Evolutionary conservation across 805 yeast species (phyloP).

Genomic region (Starmerella sp.): DNA sequence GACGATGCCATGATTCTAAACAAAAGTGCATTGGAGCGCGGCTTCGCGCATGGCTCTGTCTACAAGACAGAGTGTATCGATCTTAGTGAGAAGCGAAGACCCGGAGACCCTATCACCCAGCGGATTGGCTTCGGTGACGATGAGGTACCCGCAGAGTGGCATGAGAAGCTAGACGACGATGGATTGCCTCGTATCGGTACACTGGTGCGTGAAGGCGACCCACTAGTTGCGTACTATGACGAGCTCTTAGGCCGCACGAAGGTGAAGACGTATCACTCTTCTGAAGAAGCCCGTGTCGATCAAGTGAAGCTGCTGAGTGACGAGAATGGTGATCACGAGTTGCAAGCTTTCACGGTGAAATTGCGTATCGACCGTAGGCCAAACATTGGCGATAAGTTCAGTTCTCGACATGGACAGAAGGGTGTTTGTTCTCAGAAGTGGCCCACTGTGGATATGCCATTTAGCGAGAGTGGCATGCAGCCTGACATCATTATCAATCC

Average conservation of each 20-base stretch:
- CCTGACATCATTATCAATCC: conserved; percentile 98
- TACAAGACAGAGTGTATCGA: conserved; percentile 91
- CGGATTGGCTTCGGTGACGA: conserved; percentile 92
- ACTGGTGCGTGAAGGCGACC: conserved; percentile 88
- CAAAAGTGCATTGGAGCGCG: conserved; percentile 95
- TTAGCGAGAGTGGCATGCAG: conserved; percentile 89
- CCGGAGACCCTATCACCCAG: conserved; percentile 90
- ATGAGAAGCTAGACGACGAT: conserved; percentile 75
- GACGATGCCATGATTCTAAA: conserved; percentile 99
- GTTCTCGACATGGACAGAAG: conserved; percentile 96
- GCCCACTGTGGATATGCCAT: conserved; percentile 96
- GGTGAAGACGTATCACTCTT: conserved; percentile 83
- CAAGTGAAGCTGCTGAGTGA: conserved; percentile 89
- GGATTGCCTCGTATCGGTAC: conserved; percentile 88
- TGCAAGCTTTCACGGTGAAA: conserved; percentile 77
- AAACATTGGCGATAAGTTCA: conserved; percentile 92
- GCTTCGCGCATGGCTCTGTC: conserved; percentile 94
- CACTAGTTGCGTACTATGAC: conserved; percentile 84
- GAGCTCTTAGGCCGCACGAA: conserved; percentile 84
- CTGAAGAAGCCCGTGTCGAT: conserved; percentile 89
- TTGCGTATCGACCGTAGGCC: conserved; percentile 87
- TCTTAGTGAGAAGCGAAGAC: conserved; percentile 58
- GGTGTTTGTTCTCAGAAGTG: conserved; percentile 98
- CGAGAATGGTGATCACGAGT: conserved; percentile 54
- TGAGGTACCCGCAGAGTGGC: conserved; percentile 87